Percentiles rank a stretch among this genome's conserved stretches.
Evolutionary conservation across 345 rosid species (phyloP).

Genomic region (Clausena lansium): DNA sequence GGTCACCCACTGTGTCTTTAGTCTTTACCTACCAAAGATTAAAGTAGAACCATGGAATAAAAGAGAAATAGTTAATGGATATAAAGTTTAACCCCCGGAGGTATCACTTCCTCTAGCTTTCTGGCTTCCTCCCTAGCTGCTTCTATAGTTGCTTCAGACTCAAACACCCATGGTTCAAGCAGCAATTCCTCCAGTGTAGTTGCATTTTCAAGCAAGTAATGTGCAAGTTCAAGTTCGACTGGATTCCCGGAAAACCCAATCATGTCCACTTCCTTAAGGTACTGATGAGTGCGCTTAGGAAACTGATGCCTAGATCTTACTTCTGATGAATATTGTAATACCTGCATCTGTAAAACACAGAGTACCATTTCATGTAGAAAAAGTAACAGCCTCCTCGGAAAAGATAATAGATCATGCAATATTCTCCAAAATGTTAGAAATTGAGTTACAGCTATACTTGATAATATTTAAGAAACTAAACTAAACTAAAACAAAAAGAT

Average conservation of each 20-base stretch:
- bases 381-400: background rate
- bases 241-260: background rate
- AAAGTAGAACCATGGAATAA: too few species aligned
- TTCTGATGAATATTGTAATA: background rate
- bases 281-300: background rate
- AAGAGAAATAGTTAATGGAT: background rate
- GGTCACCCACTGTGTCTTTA: too few species aligned
- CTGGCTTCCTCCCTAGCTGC: background rate
- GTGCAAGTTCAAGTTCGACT: background rate
- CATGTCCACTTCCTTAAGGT: conserved; percentile 6
- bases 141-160: background rate
- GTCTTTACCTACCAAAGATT: too few species aligned
- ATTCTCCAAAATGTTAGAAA: background rate
- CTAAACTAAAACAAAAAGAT: too few species aligned
- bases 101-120: background rate
- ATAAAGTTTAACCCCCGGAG: background rate
- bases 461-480: background rate
- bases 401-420: background rate
- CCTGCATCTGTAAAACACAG: background rate
- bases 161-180: background rate
- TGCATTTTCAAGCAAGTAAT: background rate
- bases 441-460: too few species aligned
- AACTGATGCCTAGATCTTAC: background rate
- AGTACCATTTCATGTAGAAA: background rate
- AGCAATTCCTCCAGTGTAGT: background rate